Evolutionary conservation across 345 rosid genomes (phyloP).

Genomic region (Crucihimalaya himalaica): DNA sequence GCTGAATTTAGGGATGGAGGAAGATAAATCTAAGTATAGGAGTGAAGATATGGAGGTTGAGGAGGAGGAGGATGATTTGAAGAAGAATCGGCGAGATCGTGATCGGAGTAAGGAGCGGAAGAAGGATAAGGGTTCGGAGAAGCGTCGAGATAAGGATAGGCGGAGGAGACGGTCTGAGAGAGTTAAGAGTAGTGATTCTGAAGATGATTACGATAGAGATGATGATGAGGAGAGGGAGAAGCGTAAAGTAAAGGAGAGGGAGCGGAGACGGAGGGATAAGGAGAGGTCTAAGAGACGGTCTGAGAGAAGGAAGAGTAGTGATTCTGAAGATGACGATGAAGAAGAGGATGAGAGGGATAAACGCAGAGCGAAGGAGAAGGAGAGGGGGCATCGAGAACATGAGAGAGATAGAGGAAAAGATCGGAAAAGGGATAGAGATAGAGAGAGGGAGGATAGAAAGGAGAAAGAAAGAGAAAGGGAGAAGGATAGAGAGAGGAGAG

Average conservation of each 20-base stretch:
- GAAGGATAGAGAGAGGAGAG: conserved; percentile 43
- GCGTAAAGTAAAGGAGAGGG: conserved; percentile 42
- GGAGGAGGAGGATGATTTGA: conserved; percentile 47
- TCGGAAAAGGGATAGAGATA: conserved; percentile 35
- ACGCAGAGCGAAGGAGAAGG: conserved; percentile 44
- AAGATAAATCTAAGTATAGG: conserved; percentile 23
- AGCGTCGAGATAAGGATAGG: conserved; percentile 42
- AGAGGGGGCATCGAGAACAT: conserved; percentile 41
- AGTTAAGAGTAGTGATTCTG: conserved; percentile 56
- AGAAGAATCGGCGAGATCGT: conserved; percentile 54
- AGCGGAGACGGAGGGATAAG: conserved; percentile 50
- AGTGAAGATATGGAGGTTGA: conserved; percentile 28
- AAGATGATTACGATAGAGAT: conserved; percentile 46
- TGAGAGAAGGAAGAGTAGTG: conserved; percentile 55
- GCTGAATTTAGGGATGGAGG: conserved; percentile 30
- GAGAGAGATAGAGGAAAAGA: conserved; percentile 42
- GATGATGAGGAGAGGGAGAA: conserved; percentile 52
- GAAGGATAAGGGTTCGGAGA: conserved; percentile 54
- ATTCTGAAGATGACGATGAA: conserved; percentile 47
- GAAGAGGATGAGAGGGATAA: conserved; percentile 50
- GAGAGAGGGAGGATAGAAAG: conserved; percentile 40
- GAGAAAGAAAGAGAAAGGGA: conserved; percentile 38
- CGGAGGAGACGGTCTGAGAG: conserved; percentile 48
- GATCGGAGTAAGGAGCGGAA: conserved; percentile 55
- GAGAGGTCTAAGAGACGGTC: conserved; percentile 42